Percentiles rank a stretch among this genome's conserved stretches.
Conservation (phyloP, 2,329 filamentous ascomycete species). For the Metarhizium rileyi region DNA sequence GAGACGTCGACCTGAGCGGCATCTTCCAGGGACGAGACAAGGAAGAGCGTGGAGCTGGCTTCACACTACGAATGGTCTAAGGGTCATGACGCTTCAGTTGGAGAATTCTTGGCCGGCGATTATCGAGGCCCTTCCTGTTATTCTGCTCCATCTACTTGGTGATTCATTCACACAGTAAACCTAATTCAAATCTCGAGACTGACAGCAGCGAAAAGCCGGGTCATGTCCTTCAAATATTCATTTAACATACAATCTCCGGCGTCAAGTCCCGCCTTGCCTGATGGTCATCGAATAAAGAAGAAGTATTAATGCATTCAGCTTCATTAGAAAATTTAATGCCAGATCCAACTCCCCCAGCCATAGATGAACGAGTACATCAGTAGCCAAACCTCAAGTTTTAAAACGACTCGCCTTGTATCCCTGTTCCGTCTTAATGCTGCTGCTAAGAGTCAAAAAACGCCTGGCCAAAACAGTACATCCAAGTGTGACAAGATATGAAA, state of each 20-base stretch:
- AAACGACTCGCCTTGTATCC: not conserved
- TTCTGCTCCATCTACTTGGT: not conserved
- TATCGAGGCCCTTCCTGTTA: not conserved
- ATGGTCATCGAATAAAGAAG: not conserved
- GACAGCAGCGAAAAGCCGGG: not conserved
- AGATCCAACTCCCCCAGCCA: conserved; percentile 3
- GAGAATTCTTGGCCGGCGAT: not conserved
- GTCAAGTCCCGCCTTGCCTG: not conserved
- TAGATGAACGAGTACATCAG: not conserved
- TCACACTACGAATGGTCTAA: conserved; percentile 51
- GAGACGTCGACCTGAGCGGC: conserved; percentile 55
- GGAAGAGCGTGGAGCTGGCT: conserved; percentile 57
- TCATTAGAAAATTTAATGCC: conserved; percentile 1
- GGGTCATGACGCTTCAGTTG: not conserved
- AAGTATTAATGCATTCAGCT: not conserved
- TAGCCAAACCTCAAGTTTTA: not conserved
- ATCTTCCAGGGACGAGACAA: conserved; percentile 59
- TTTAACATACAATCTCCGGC: not conserved
- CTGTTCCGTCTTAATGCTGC: not conserved
- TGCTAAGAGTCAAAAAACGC: not conserved
- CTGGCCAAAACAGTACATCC: not conserved
- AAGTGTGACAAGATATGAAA: not conserved
- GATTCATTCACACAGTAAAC: not conserved
- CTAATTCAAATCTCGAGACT: not conserved
- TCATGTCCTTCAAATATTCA: not conserved